Base-by-base conservation (phyloP, 148 eudicot genomes). In the Gaultheria prostrata region DNA sequence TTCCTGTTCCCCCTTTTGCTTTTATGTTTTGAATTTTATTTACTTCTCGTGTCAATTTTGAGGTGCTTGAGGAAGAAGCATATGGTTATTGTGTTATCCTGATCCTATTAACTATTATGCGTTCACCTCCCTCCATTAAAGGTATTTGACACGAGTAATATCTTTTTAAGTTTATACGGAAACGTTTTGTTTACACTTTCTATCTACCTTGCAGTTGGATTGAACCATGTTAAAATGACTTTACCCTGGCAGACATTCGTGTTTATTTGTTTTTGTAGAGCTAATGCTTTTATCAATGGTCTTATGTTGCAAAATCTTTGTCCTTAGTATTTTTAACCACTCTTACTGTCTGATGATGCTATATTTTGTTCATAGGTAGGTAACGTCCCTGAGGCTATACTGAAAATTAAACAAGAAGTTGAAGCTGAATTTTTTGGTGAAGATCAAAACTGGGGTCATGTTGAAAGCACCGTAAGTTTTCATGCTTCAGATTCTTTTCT, bases 371-470 rank as follows among this genome's bases (percentile, higher is more conserved):
- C 33, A 15, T 39, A 93, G 99, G 93, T 86, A 69, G 89, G 80
- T 54, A 81, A 59, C 30, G 87, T 92, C 81, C 88, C 97, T 0
- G 98, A 93, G 79, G 94, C 88, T 51, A 89, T 97, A 82, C 82
- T 91, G 69, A 91, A 90, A 87, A 87, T 93, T 17, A 94, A 93
- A 86, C 90, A 86, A 85, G 97, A 93, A 89, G 89, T 97, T 75
- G 93, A 93, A 82, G 87, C 90, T 83, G 99, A 94, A 77, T 82
- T 96, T 82, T 89, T 86, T 81, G 95, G 93, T 79, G 93, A 90
- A 84, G 94, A 91, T 76, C 97, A 90, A 85, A 85, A 51, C 80
- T 94, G 99, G 99, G 86, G 86, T 80, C 98, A 89, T 87, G 93
- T 84, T 53, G 99, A 97, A 87, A 85, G 43, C 81, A 92, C 33